Conservation (phyloP, 1,284 basidiomycete species). For the Ceratobasidium theobromae region DNA sequence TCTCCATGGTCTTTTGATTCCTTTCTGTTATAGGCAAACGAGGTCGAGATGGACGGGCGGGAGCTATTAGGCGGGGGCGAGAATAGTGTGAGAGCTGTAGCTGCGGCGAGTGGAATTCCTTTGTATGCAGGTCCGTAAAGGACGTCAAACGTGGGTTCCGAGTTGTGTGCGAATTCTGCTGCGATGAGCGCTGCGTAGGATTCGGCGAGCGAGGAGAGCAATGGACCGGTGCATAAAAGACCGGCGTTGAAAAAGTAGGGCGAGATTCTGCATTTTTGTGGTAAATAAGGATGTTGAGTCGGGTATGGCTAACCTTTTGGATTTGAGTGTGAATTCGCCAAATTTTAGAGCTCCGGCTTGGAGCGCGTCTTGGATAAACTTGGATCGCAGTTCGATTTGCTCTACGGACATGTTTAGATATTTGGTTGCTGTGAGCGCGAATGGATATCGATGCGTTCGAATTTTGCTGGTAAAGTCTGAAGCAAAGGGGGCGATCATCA, state of each 20-base stretch:
- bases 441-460: no score
- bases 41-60: constrained; percentile 67
- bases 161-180: constrained; percentile 26
- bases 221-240: constrained; percentile 79
- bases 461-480: no score
- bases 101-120: constrained; percentile 92
- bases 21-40: constrained; percentile 92
- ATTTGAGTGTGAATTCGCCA: constrained; percentile 90
- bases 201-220: constrained; percentile 77
- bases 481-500: background rate
- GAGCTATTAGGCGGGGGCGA: no score
- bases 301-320: constrained; percentile 72
- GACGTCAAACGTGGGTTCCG: constrained; percentile 69
- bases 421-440: no score
- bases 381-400: constrained; percentile 36
- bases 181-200: constrained; percentile 86
- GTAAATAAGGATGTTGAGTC: constrained; percentile 8
- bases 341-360: constrained; percentile 77
- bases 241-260: constrained; percentile 99
- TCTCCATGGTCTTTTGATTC: constrained; percentile 97
- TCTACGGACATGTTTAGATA: no score
- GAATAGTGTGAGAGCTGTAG: constrained; percentile 74
- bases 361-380: constrained; percentile 53
- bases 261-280: constrained; percentile 58
- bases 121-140: constrained; percentile 99